These are phyloP conservation scores for Zizania palustris DNA, from an alignment of 202 grass and related monocot species.

Conservation along the genomic window DNA sequence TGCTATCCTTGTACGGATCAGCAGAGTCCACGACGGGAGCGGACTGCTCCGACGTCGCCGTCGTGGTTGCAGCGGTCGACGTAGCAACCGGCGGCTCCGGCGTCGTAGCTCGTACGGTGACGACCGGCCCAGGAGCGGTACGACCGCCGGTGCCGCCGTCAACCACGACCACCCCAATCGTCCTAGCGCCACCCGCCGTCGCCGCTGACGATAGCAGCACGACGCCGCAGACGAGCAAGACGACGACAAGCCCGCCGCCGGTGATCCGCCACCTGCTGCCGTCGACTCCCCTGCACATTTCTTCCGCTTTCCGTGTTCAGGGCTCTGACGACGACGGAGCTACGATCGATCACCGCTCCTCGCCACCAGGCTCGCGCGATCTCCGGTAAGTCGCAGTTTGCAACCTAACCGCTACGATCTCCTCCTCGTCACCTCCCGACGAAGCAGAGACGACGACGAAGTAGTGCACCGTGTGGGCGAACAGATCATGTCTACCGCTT, in stretches of 20 bases:
- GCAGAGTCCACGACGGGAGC: not conserved
- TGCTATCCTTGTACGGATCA: constrained; percentile 54
- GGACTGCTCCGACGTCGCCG: not conserved
- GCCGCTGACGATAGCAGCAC: constrained; percentile 33
- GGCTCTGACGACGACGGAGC: not conserved
- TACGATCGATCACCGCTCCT: not conserved
- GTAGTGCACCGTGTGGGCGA: not conserved
- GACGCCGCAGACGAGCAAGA: constrained; percentile 32
- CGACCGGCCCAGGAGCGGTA: too few species aligned
- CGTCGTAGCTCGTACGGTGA: too few species aligned
- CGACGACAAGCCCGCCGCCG: not conserved
- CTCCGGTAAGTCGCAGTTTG: not conserved
- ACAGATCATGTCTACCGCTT: not conserved
- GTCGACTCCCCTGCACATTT: constrained; percentile 29
- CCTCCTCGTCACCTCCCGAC: not conserved
- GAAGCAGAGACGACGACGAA: not conserved
- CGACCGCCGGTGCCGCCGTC: too few species aligned
- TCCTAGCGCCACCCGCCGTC: constrained; percentile 43
- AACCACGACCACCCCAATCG: not conserved
- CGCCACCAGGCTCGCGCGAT: not conserved
- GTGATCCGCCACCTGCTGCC: not conserved
- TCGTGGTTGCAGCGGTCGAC: not conserved
- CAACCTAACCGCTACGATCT: constrained; percentile 15
- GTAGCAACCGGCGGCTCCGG: too few species aligned
- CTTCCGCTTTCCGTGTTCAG: constrained; percentile 23